Evolutionary conservation across 306 rosid genomes (phyloP).

Genomic region (Vicia villosa): DNA sequence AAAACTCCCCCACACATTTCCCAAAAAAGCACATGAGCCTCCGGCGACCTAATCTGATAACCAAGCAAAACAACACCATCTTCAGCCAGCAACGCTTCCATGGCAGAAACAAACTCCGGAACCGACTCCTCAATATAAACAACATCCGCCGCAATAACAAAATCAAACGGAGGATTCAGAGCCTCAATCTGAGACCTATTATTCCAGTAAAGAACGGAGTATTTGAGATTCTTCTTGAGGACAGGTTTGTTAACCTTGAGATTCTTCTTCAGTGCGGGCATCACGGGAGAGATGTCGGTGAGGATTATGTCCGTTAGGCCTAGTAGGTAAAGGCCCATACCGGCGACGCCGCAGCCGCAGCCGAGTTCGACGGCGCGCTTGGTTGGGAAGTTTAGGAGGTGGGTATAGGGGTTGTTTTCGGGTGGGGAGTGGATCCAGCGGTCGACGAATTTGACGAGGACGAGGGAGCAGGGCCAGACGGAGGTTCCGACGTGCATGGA

Average conservation of each 20-base stretch:
- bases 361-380: slow-evolving; percentile 91
- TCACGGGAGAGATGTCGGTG: slow-evolving; percentile 83
- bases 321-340: slow-evolving; percentile 83
- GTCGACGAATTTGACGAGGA: slow-evolving; percentile 86
- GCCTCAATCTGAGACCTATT: slow-evolving; percentile 57
- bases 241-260: slow-evolving; percentile 72
- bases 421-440: slow-evolving; percentile 63
- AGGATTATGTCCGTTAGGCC: slow-evolving; percentile 78
- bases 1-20: slow-evolving; percentile 54
- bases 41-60: slow-evolving; percentile 74
- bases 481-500: slow-evolving; percentile 91
- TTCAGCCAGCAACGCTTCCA: slow-evolving; percentile 58
- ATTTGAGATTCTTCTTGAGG: slow-evolving; percentile 64
- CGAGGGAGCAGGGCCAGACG: slow-evolving; percentile 94
- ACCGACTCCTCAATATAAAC: slow-evolving; percentile 85
- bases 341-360: slow-evolving; percentile 83
- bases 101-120: slow-evolving; percentile 54
- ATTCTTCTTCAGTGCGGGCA: slow-evolving; percentile 87
- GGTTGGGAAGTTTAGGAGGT: slow-evolving; percentile 59
- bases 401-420: slow-evolving; percentile 58
- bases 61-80: slow-evolving; percentile 82
- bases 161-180: slow-evolving; percentile 64
- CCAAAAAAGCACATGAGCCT: slow-evolving; percentile 79
- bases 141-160: slow-evolving; percentile 74
- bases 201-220: slow-evolving; percentile 82